Conservation (phyloP, 2,329 filamentous ascomycete genomes). For the Pseudogymnoascus sp. region DNA sequence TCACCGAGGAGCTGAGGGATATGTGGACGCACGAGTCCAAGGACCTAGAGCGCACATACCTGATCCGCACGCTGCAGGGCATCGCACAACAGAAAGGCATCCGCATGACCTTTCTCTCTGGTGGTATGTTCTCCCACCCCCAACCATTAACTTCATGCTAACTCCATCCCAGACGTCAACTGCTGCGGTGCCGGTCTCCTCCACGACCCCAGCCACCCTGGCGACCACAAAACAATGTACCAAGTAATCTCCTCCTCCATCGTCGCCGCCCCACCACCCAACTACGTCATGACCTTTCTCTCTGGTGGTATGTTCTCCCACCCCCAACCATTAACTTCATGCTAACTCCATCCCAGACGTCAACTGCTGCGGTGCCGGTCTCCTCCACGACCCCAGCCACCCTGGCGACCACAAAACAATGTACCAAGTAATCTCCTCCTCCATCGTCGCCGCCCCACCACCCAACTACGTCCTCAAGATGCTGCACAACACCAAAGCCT, state of each 20-base stretch:
- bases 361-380: conserved; percentile 82
- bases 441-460: conserved; percentile 84
- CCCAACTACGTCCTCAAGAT: conserved; percentile 82
- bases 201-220: conserved; percentile 84
- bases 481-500: conserved; percentile 87
- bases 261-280: conserved; percentile 77
- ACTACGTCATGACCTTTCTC: conserved; percentile 94
- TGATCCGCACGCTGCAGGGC: conserved; percentile 90
- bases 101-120: conserved; percentile 93
- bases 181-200: conserved; percentile 86
- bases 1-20: conserved; percentile 88
- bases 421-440: conserved; percentile 94
- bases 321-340: background rate
- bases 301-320: conserved; percentile 60
- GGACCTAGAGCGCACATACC: conserved; percentile 91
- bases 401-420: conserved; percentile 96
- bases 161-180: conserved; percentile 58
- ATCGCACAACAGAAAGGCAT: conserved; percentile 93
- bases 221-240: conserved; percentile 99
- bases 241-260: conserved; percentile 91
- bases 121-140: conserved; percentile 46
- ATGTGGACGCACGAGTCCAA: conserved; percentile 98
- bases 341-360: conserved; percentile 49
- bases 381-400: conserved; percentile 88
- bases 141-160: background rate